Conservation (phyloP, 1,284 basidiomycete species). For the Waitea zeae region DNA sequence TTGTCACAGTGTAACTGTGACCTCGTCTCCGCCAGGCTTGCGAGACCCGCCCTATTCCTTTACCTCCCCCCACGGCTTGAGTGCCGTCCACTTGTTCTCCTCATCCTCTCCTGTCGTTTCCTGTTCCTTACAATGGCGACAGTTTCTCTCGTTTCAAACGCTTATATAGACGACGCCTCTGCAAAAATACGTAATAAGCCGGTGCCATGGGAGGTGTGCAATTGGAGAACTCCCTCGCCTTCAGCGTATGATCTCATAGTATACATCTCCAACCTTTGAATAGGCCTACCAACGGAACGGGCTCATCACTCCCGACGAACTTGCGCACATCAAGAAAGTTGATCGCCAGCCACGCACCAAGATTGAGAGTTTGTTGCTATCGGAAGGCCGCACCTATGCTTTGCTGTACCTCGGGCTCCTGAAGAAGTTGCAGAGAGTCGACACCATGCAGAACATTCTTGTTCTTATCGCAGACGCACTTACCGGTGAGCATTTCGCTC, state of each 20-base stretch:
- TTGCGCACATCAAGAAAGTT: slow-evolving; percentile 80
- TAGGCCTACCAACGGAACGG: slow-evolving; percentile 93
- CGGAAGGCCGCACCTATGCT: slow-evolving; percentile 72
- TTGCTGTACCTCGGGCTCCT: slow-evolving; percentile 83
- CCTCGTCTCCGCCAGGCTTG: too few relatives aligned
- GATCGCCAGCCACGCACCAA: slow-evolving; percentile 66
- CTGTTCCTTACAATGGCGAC: too few relatives aligned
- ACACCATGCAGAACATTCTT: slow-evolving; percentile 88
- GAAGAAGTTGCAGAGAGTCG: slow-evolving; percentile 83
- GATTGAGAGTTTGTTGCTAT: slow-evolving; percentile 57
- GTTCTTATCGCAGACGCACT: slow-evolving; percentile 88
- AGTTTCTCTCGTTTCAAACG: slow-evolving; percentile 71
- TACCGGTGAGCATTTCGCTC: slow-evolving; percentile 42
- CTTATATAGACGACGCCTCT: slow-evolving; percentile 77
- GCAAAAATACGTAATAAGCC: slow-evolving; percentile 80
- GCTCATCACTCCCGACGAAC: slow-evolving; percentile 78
- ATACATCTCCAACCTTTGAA: slow-evolving; percentile 6
- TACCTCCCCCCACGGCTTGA: too few relatives aligned
- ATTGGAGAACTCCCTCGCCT: not conserved
- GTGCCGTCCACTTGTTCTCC: too few relatives aligned
- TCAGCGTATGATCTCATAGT: slow-evolving; percentile 1
- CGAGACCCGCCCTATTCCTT: too few relatives aligned
- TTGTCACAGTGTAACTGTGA: too few relatives aligned
- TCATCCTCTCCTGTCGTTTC: too few relatives aligned
- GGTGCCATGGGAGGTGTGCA: slow-evolving; percentile 87